phyloP scores from a whole-genome alignment of 225 moss, liverwort and hornwort species.

The Rhytidiadelphus loreus region DNA sequence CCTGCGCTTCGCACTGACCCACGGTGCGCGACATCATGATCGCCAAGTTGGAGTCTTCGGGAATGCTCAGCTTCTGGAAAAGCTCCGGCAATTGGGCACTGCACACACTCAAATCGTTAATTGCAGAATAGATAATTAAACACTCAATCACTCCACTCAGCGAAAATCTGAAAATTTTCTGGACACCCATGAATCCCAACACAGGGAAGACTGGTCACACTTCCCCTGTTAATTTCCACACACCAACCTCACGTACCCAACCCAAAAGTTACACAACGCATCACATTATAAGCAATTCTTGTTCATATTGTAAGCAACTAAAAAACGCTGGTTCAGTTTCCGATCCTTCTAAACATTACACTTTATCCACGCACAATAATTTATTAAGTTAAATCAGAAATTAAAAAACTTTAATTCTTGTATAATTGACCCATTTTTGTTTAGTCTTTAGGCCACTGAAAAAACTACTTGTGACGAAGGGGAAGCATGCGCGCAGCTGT shows the following conservation, averaged over 20 bases:
- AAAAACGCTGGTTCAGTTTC: neutral
- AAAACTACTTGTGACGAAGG: no score
- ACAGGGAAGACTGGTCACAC: neutral
- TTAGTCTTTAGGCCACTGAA: no score
- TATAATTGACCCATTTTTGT: neutral
- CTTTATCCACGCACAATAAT: no score
- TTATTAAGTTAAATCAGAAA: neutral
- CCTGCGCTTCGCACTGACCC: slow-evolving; percentile 21
- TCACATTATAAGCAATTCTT: neutral
- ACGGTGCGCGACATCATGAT: slow-evolving; percentile 35
- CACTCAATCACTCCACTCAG: neutral
- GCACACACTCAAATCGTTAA: neutral
- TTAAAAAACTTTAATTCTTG: neutral
- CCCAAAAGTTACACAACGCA: no score
- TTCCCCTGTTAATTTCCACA: neutral
- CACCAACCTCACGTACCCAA: neutral
- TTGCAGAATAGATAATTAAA: neutral
- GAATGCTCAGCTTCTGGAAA: slow-evolving; percentile 24
- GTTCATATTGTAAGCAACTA: neutral
- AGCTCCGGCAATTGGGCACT: slow-evolving; percentile 29
- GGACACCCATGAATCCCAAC: neutral
- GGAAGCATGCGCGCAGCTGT: neutral
- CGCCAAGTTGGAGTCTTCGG: slow-evolving; percentile 20
- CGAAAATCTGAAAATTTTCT: neutral
- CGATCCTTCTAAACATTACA: neutral